Conservation (phyloP, 1,284 basidiomycete species). For the Melampsora abietis-canadensis region DNA sequence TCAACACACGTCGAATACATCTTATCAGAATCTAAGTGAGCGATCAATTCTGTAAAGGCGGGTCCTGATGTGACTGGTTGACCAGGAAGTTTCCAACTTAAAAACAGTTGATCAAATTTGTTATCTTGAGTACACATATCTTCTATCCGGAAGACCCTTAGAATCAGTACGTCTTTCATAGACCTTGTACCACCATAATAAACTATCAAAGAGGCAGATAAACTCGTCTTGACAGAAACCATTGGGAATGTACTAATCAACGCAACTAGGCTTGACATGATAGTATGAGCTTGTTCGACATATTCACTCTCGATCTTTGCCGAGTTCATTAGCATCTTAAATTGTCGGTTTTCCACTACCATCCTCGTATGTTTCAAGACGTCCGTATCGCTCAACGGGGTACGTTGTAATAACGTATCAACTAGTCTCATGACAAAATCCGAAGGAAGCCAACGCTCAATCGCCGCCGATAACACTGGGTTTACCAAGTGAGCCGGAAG, state of each 20-base stretch:
- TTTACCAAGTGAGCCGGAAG: slow-evolving; percentile 39
- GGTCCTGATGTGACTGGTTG: background rate
- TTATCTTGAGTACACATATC: slow-evolving; percentile 29
- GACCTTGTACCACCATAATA: slow-evolving; percentile 38
- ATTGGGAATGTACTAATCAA: slow-evolving; percentile 20
- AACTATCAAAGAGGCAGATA: slow-evolving; percentile 30
- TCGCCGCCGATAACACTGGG: slow-evolving; percentile 26
- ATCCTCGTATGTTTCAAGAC: slow-evolving; percentile 28
- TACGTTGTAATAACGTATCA: slow-evolving; percentile 6
- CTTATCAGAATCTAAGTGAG: slow-evolving; percentile 36
- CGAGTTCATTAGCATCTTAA: slow-evolving; percentile 34
- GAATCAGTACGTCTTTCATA: slow-evolving; percentile 25
- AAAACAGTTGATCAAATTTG: slow-evolving; percentile 13
- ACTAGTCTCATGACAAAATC: slow-evolving; percentile 27
- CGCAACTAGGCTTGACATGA: slow-evolving; percentile 19
- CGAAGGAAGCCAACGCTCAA: slow-evolving; percentile 20
- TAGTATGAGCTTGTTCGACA: slow-evolving; percentile 10
- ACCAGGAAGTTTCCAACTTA: slow-evolving; percentile 27
- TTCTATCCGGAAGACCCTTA: slow-evolving; percentile 36
- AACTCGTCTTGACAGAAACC: slow-evolving; percentile 19
- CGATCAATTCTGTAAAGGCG: background rate
- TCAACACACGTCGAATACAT: slow-evolving; percentile 32
- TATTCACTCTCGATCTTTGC: background rate
- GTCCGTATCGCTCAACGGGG: slow-evolving; percentile 21
- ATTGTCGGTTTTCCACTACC: slow-evolving; percentile 31